Percentiles rank a stretch among this genome's conserved stretches.
phyloP scores from a whole-genome alignment of 208 protist genomes.

The Tritrichomonas foetus region DNA sequence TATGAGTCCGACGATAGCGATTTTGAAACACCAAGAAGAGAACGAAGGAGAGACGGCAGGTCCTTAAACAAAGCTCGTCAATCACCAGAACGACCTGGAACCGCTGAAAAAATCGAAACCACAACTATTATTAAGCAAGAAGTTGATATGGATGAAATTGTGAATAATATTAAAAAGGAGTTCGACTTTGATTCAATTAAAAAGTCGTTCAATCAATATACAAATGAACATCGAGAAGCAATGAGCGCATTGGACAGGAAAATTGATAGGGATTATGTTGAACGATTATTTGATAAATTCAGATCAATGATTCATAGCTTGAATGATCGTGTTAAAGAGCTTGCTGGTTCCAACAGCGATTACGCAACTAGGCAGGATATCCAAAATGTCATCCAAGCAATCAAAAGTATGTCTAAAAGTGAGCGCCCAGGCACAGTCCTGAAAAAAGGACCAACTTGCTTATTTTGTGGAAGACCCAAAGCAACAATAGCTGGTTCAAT shows the following conservation, averaged over 20 bases:
- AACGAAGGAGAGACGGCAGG: no score
- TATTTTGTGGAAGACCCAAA: slow-evolving; percentile 15
- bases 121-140: no score
- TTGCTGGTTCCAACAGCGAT: neutral
- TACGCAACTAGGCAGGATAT: neutral
- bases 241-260: neutral
- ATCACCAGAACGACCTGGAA: no score
- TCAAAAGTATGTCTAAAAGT: neutral
- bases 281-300: slow-evolving; percentile 5
- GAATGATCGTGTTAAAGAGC: neutral
- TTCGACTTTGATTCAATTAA: no score
- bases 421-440: neutral
- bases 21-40: no score
- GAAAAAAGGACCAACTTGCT: neutral
- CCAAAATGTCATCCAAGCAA: neutral
- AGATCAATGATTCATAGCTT: neutral
- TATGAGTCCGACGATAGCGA: no score
- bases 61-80: no score
- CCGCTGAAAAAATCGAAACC: no score
- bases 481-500: neutral
- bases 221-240: neutral
- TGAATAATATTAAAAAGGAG: no score
- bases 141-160: no score
- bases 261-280: slow-evolving; percentile 1
- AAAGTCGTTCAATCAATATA: neutral